Conservation (phyloP, 2,329 filamentous ascomycete genomes). For the Fusarium penzigii region DNA sequence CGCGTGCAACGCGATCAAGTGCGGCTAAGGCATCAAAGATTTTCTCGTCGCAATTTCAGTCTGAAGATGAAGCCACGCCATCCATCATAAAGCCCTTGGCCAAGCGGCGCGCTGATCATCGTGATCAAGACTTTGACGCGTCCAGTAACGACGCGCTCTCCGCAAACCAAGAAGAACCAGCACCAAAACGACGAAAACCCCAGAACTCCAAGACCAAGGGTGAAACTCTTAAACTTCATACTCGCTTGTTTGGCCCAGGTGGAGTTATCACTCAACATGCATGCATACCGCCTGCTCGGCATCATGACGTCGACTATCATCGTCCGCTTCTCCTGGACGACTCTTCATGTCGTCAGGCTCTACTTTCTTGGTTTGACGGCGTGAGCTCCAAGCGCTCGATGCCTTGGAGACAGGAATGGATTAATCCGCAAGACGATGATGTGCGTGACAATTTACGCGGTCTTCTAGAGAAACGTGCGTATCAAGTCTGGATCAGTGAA, state of each 20-base stretch:
- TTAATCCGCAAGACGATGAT: slow-evolving; percentile 40
- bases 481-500: slow-evolving; percentile 68
- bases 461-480: slow-evolving; percentile 56
- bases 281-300: slow-evolving; percentile 23
- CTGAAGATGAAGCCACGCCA: slow-evolving; percentile 9
- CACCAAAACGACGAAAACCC: slow-evolving; percentile 24
- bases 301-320: slow-evolving; percentile 49
- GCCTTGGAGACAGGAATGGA: slow-evolving; percentile 62
- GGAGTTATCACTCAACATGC: slow-evolving; percentile 1
- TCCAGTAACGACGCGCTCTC: slow-evolving; percentile 23
- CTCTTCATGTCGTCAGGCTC: slow-evolving; percentile 31
- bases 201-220: slow-evolving; percentile 16
- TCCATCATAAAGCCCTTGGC: not conserved
- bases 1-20: slow-evolving; percentile 22
- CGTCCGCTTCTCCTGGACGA: slow-evolving; percentile 49
- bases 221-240: slow-evolving; percentile 13
- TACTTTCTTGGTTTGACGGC: slow-evolving; percentile 55
- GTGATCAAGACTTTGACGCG: slow-evolving; percentile 23
- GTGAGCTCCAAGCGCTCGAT: slow-evolving; percentile 50
- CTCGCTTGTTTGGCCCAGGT: slow-evolving; percentile 15
- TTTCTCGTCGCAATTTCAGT: slow-evolving; percentile 19
- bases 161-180: slow-evolving; percentile 18
- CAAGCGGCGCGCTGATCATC: slow-evolving; percentile 17
- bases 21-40: slow-evolving; percentile 21
- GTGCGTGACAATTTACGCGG: slow-evolving; percentile 38